phyloP scores from a whole-genome alignment of 306 rosid species.

The Lathyrus tuberosus region DNA sequence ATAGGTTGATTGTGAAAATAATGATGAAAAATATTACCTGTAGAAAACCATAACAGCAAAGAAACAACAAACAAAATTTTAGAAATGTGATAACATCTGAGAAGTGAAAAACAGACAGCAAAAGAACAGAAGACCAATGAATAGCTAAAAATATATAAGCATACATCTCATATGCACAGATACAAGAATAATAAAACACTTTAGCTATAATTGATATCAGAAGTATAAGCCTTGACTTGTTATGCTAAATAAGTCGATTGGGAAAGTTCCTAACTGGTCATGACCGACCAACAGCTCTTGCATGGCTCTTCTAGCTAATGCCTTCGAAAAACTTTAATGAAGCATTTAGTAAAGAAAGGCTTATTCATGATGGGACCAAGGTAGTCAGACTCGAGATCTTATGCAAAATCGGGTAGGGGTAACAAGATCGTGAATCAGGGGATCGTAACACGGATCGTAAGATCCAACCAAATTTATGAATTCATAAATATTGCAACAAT shows the following conservation, averaged over 20 bases:
- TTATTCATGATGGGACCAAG: too few relatives aligned
- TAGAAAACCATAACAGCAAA: constrained; percentile 36
- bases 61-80: constrained; percentile 14
- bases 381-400: too few relatives aligned
- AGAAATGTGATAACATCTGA: constrained; percentile 25
- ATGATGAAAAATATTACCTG: constrained; percentile 66
- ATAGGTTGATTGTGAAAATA: not conserved
- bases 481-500: too few relatives aligned
- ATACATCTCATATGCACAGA: constrained; percentile 27
- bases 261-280: not conserved
- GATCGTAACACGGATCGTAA: too few relatives aligned
- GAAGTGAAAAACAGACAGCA: constrained; percentile 25
- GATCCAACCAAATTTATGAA: too few relatives aligned
- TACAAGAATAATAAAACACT: constrained; percentile 19
- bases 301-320: not conserved
- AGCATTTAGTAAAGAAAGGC: not conserved
- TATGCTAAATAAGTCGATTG: constrained; percentile 12
- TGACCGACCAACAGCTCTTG: not conserved
- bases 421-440: too few relatives aligned
- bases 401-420: too few relatives aligned
- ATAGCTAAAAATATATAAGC: constrained; percentile 31
- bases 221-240: constrained; percentile 23
- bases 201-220: constrained; percentile 25
- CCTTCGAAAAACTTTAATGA: not conserved
- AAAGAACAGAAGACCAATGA: constrained; percentile 23